Conservation (phyloP, 2,329 filamentous ascomycete species). For the Microsporum canis region DNA sequence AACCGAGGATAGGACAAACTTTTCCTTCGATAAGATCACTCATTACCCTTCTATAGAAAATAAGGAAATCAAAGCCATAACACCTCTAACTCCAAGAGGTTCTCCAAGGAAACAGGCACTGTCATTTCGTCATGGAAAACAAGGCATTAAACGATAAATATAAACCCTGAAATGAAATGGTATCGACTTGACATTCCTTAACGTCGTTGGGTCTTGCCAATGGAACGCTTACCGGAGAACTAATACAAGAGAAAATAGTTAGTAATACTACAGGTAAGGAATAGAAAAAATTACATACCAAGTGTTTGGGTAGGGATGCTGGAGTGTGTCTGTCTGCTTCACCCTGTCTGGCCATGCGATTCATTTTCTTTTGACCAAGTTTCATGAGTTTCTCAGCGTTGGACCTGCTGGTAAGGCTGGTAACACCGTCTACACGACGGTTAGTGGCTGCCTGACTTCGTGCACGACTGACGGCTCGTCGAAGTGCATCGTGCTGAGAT, state of each 20-base stretch:
- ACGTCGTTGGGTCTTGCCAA: slow-evolving; percentile 62
- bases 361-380: slow-evolving; percentile 95
- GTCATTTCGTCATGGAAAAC: slow-evolving; percentile 1
- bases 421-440: slow-evolving; percentile 45
- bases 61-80: not conserved
- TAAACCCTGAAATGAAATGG: not conserved
- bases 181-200: slow-evolving; percentile 16
- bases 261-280: slow-evolving; percentile 5
- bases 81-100: not conserved
- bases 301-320: slow-evolving; percentile 73
- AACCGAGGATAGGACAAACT: not conserved
- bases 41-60: not conserved
- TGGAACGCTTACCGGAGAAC: slow-evolving; percentile 83
- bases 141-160: not conserved
- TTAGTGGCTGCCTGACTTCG: slow-evolving; percentile 43
- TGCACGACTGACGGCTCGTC: slow-evolving; percentile 62
- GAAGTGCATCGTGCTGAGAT: slow-evolving; percentile 37
- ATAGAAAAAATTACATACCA: slow-evolving; percentile 45
- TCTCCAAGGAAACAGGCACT: not conserved
- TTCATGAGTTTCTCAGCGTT: slow-evolving; percentile 83
- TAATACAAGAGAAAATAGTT: slow-evolving; percentile 28
- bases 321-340: slow-evolving; percentile 87
- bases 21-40: not conserved
- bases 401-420: slow-evolving; percentile 51
- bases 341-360: slow-evolving; percentile 91